Base-by-base conservation (phyloP, 106 monocot species). In the Dendrobium officinale region DNA sequence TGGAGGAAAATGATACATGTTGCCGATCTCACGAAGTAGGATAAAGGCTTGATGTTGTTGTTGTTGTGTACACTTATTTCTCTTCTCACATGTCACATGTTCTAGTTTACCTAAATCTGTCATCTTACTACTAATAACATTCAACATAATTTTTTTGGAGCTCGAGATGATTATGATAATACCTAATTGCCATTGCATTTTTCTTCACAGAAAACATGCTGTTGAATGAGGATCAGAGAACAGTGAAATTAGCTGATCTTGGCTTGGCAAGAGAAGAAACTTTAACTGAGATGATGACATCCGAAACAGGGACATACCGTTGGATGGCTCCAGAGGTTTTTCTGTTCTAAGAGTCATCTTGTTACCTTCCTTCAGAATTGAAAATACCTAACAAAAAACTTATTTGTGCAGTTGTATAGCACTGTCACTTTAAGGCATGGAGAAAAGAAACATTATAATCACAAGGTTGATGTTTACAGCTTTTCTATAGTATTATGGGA, bases 321-420 rank as follows among this genome's bases (percentile, higher is more conserved):
- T 98, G 98, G 98, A 98, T 98, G 98, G 98, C 94, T n/a, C 98
- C 98, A 37, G 98, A 98, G 98, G 98, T 98, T 22, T 64, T 83
- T 27, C 48, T 51, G 20, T 17, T 76, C 49, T 49, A 76, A 72
- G 44, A 67, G 75, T 58, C 56, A 66, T 33, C 33, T 67, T 79
- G 72, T 77, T 80, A 13, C n/a, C 43, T 61, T 51, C 40, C 44
- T 78, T 72, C 72, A 68, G 45, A 33, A 78, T 42, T 31, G 3
- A 13, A 26, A 49, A 41, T 13, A 48, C 26, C 76, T 76, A 37
- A 75, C 9, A 64, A 31, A 19, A 55, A 31, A 54, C 26, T 67
- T 56, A 22, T 84, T 15, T 72, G 4, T 75, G 67, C 83, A 97
- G 98, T 78, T 98, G 72, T 98, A 98, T 83, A 98, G 98, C 88